A percentile compares a stretch with the other conserved stretches of the same genome.
phyloP scores from a whole-genome alignment of 768 basidiomycete genomes.

The Leccinellum rugosiceps region DNA sequence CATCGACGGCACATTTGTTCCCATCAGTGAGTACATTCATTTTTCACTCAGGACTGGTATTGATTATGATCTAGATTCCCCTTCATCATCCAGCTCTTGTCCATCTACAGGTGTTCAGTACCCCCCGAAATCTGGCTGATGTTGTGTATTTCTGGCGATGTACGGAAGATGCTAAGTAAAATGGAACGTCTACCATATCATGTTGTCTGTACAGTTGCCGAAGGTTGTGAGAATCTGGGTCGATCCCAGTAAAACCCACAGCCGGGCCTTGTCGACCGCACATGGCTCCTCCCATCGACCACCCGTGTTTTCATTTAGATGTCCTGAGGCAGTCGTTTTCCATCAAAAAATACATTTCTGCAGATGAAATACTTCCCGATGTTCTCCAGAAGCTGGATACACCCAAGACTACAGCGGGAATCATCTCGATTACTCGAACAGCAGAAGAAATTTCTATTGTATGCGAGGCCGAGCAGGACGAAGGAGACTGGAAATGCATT shows the following conservation, averaged over 20 bases:
- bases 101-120: conserved; percentile 58
- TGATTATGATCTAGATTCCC: conserved; percentile 42
- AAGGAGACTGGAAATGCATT: conserved; percentile 54
- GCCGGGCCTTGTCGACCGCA: background rate
- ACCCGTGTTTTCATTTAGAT: conserved; percentile 47
- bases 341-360: conserved; percentile 37
- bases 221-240: background rate
- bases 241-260: background rate
- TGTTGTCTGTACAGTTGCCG: background rate
- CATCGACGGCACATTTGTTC: conserved; percentile 60
- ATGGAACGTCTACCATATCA: background rate
- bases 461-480: conserved; percentile 39
- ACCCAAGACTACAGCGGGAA: conserved; percentile 28
- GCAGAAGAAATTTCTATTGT: conserved; percentile 60
- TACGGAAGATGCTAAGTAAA: background rate
- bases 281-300: conserved; percentile 45
- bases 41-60: background rate
- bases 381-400: conserved; percentile 26
- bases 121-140: conserved; percentile 25
- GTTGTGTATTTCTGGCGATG: background rate
- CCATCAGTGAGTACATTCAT: conserved; percentile 46
- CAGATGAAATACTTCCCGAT: conserved; percentile 33
- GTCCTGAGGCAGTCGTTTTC: conserved; percentile 44
- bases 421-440: conserved; percentile 59
- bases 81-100: conserved; percentile 46